These are phyloP conservation scores for Nitzschia inconspicua DNA, from an alignment of 108 stramenopile species.

Conservation along the genomic window DNA sequence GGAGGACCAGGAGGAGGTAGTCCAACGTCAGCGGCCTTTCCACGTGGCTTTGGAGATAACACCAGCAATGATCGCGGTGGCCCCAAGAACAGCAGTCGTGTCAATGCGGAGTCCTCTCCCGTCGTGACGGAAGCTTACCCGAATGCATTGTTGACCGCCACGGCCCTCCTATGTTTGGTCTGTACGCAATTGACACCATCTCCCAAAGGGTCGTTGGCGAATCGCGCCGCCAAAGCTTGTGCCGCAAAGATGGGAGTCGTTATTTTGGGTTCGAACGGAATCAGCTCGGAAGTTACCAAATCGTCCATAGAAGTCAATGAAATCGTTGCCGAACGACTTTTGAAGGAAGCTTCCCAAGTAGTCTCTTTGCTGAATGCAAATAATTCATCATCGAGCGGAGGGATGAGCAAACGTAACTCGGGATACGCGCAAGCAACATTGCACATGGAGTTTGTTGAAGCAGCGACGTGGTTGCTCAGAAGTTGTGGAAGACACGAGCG, in stretches of 20 bases:
- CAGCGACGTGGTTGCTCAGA: conserved; percentile 81
- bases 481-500: conserved; percentile 78
- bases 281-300: conserved; percentile 8
- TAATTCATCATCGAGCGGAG: not conserved
- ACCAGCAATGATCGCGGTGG: not conserved
- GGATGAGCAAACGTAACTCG: not conserved
- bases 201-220: conserved; percentile 67
- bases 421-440: conserved; percentile 11
- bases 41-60: conserved; percentile 27
- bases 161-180: conserved; percentile 71
- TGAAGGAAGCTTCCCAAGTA: conserved; percentile 46
- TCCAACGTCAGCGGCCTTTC: conserved; percentile 7
- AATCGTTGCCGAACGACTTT: conserved; percentile 56
- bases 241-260: conserved; percentile 61
- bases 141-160: conserved; percentile 56
- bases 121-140: conserved; percentile 36
- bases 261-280: conserved; percentile 9
- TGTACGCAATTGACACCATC: conserved; percentile 51
- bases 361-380: conserved; percentile 18
- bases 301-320: conserved; percentile 65
- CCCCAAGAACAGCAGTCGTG: not conserved
- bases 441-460: conserved; percentile 75
- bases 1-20: not conserved
- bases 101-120: conserved; percentile 23
- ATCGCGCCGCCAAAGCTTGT: conserved; percentile 74